Evolutionary conservation across 495 filamentous ascomycete genomes (phyloP), one percentile per base, ranked within the genome.

Genomic region (Aspergillus cavernicola): DNA sequence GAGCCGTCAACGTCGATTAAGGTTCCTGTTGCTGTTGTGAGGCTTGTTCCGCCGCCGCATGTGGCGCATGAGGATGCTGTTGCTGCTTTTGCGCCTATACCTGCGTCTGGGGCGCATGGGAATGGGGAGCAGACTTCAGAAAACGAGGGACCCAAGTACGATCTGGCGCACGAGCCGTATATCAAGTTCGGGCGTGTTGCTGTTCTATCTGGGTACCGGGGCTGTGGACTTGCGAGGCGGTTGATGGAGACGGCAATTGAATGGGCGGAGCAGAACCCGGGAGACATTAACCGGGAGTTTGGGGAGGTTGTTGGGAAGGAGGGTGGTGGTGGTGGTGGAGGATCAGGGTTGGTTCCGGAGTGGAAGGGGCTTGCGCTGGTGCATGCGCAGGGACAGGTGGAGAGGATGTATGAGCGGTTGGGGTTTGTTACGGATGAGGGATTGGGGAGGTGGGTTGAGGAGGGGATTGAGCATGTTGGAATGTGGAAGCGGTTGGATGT

Each of bases 391-490:
- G 78, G 73, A 53, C 57, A 68, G 11, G 83, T 85, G 22, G 76
- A 80, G 56, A 62, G 60, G 55, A 66, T 83, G 57, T 95, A 88
- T 80, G 62, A 60, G 50, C 70, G 70, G 47, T 74, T 82, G 66
- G 90, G 90, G 0, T 97, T 95, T 62, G 63, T 67, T 57, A 64
- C 77, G 7, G 90, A 96, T 69, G 74, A 82, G 62, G 68, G 64
- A 7, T 79, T 93, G 82, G 88, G 89, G 0, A 70, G 57, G 56
- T 97, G 91, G 89, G 70, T 74, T 33, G 91, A 96, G 71, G 89
- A 95, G 56, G 89, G 88, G 18, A 89, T 95, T 57, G 75, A 79
- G 59, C 92, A 96, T 78, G 79, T 91, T 24, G 89, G 86, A 12
- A 92, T 95, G 89, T 92, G 73, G 62, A 70, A 53, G 49, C 50